Evolutionary conservation across 2,329 filamentous ascomycete species (phyloP), one percentile per base, ranked within the genome.

Genomic region (Fusarium dlaminii): DNA sequence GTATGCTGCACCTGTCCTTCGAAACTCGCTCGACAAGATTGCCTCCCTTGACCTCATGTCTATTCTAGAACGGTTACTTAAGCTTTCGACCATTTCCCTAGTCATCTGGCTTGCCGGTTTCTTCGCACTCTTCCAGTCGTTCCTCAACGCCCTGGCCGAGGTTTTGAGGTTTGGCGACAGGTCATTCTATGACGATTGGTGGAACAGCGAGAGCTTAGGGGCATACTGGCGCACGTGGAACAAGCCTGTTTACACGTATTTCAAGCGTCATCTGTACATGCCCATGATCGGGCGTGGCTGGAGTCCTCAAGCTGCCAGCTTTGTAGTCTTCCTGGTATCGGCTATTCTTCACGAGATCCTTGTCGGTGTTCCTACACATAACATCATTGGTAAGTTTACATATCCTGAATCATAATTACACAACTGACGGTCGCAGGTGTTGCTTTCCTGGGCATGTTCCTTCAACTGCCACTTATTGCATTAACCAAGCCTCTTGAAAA

Each of bases 41-140:
- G 91, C 92, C 15, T 90, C 90, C 9, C 87, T 98, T 27, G 92
- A 98, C 78, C 81, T 97, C 49, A 86, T 92, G 18, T 93, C 93
- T 43, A 97, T 98, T 58, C 82, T 95, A 36, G 96, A 99, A 84
- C 91, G 96, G 22, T 86, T 98, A 30, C 92, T 99, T 87, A 99
- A 99, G 83, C 88, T 99, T 29, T 97, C 94, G 14, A 98, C 96
- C 24, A 98, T 99, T 71, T 97, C 94, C 24, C 89, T 98, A 36
- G 92, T 98, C 72, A 97, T 98, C 81, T 99, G 96, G 96, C 91
- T 99, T 2, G 95, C 95, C 3, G 96, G 96, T 11, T 99, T 99
- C 87, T 98, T 98, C 79, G 96, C 96, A 6, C 84, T 98, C 20
- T 99, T 99, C 85, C 96, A 99, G 80, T 96, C 94, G 3, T 92